These are phyloP conservation scores for Geranomyces variabilis DNA, from an alignment of 192 early-diverging fungal genomes.

Conservation along the genomic window DNA sequence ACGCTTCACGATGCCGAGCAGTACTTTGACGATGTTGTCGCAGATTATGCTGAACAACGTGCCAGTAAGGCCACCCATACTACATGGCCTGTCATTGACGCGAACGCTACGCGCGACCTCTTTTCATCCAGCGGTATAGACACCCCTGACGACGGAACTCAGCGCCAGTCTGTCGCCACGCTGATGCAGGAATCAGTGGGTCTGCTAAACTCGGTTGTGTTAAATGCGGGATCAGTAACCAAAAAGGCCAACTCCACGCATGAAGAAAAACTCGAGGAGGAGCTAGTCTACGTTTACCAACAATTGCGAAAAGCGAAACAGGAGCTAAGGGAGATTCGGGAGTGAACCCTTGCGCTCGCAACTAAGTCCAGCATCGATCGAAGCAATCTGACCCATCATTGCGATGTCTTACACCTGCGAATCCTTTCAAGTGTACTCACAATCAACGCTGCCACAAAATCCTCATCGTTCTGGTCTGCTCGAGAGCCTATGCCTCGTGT, in stretches of 20 bases:
- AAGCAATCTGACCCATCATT: too few species aligned
- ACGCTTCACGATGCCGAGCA: not conserved
- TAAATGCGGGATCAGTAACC: not conserved
- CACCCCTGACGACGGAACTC: not conserved
- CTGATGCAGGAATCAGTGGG: not conserved
- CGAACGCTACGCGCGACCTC: not conserved
- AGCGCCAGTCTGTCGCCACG: not conserved
- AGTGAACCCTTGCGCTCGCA: not conserved
- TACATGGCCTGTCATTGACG: not conserved
- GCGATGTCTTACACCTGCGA: too few species aligned
- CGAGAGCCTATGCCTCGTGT: not conserved
- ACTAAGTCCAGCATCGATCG: too few species aligned
- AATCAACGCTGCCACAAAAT: not conserved
- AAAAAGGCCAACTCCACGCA: not conserved
- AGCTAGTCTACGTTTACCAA: slow-evolving; percentile 3
- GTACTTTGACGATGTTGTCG: not conserved
- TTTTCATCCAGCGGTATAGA: not conserved
- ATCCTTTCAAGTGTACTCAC: too few species aligned
- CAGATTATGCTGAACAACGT: not conserved
- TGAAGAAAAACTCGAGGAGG: slow-evolving; percentile 8
- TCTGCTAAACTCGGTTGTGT: not conserved
- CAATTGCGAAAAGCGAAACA: slow-evolving; percentile 5
- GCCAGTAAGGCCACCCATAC: not conserved
- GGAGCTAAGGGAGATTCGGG: slow-evolving; percentile 3
- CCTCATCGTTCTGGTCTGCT: not conserved